phyloP scores from a whole-genome alignment of 306 rosid species.

The Inga leiocalycina region DNA sequence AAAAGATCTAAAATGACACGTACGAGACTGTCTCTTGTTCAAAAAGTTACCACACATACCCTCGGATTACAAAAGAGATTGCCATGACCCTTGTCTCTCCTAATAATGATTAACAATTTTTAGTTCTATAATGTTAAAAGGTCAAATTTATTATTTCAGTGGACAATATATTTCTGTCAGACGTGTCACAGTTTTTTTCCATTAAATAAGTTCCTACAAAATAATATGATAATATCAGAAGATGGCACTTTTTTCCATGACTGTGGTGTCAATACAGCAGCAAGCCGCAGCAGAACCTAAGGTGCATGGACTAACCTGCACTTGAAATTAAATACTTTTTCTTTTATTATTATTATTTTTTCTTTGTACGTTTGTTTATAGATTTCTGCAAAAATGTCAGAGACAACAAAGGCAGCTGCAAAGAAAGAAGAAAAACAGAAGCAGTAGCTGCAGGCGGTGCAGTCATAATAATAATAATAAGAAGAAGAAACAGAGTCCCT shows the following conservation, averaged over 20 bases:
- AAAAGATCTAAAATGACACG: constrained; percentile 44
- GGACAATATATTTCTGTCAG: not conserved
- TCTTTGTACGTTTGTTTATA: constrained; percentile 49
- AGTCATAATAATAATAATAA: constrained; percentile 92
- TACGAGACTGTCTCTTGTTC: constrained; percentile 43
- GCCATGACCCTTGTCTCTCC: constrained; percentile 24
- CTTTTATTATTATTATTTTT: not conserved
- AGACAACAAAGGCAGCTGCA: constrained; percentile 75
- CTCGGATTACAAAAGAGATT: constrained; percentile 42
- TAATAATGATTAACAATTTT: not conserved
- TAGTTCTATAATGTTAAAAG: not conserved
- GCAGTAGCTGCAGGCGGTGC: constrained; percentile 45
- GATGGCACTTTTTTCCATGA: constrained; percentile 53
- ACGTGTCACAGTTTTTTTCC: not conserved
- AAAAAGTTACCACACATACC: constrained; percentile 35
- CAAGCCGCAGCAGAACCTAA: constrained; percentile 47
- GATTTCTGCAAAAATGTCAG: constrained; percentile 64
- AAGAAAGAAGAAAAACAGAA: constrained; percentile 52
- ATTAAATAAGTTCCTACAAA: not conserved
- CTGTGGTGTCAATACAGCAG: constrained; percentile 48
- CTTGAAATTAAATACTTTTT: constrained; percentile 32
- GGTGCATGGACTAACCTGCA: constrained; percentile 52
- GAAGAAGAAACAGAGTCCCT: constrained; percentile 64
- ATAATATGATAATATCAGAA: constrained; percentile 5
- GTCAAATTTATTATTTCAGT: not conserved